Conservation (phyloP, 2,329 filamentous ascomycete species). For the Talaromyces amestolkiae region DNA sequence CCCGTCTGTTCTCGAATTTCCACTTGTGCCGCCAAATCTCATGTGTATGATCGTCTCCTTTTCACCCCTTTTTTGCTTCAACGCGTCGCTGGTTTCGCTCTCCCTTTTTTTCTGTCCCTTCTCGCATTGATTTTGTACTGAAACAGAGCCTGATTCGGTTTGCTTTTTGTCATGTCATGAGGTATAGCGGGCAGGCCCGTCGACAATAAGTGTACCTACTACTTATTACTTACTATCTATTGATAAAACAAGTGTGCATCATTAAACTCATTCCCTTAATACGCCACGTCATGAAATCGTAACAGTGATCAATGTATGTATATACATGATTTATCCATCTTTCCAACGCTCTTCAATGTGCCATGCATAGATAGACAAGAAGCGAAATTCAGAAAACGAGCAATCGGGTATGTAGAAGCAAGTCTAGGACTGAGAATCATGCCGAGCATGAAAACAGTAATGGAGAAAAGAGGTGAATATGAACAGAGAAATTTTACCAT, state of each 20-base stretch:
- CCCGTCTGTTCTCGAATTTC: background rate
- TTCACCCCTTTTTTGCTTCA: background rate
- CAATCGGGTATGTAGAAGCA: background rate
- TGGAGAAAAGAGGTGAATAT: background rate
- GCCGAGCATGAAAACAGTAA: background rate
- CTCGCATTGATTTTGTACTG: background rate
- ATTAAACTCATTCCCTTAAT: background rate
- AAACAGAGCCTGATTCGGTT: background rate
- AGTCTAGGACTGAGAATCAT: background rate
- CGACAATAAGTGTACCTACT: constrained; percentile 4
- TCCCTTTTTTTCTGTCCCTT: background rate
- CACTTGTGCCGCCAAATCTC: background rate
- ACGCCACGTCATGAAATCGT: background rate
- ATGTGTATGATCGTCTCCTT: background rate
- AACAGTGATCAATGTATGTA: background rate
- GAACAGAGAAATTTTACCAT: background rate
- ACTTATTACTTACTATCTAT: background rate
- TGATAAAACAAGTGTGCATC: background rate
- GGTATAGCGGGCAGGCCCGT: background rate
- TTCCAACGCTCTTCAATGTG: background rate
- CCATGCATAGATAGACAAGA: background rate
- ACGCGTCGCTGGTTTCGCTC: background rate
- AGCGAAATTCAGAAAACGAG: background rate
- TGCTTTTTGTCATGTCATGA: constrained; percentile 1
- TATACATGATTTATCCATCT: background rate